A percentile compares a stretch with the other conserved stretches of the same genome.
These are phyloP conservation scores for Inga leiocalycina DNA, from an alignment of 306 rosid genomes.

Conservation along the genomic window DNA sequence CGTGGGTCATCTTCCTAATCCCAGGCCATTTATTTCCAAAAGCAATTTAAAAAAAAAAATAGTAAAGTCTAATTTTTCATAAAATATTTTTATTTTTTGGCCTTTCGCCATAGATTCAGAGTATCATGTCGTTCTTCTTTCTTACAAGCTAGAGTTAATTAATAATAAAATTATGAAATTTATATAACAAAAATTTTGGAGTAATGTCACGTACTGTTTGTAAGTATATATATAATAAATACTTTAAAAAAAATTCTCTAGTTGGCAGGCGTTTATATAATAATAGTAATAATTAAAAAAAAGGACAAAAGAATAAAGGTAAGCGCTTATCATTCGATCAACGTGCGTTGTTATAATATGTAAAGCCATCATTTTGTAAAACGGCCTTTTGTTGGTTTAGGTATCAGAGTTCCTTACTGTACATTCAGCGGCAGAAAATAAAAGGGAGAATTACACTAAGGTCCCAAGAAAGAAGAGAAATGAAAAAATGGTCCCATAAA, in stretches of 20 bases:
- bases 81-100: neutral
- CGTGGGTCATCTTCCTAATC: neutral
- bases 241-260: neutral
- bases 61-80: neutral
- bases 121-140: neutral
- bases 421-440: neutral
- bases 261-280: neutral
- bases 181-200: neutral
- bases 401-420: neutral
- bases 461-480: too few relatives aligned
- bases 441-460: too few relatives aligned
- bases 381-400: neutral
- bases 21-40: neutral
- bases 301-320: neutral
- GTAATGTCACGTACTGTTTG: neutral
- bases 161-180: neutral
- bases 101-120: neutral
- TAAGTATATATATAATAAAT: neutral
- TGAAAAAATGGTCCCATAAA: too few relatives aligned
- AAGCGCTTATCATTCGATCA: neutral
- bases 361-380: neutral
- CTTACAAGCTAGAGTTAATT: neutral
- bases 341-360: neutral
- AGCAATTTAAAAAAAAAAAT: neutral
- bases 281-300: neutral